These are phyloP conservation scores for Nemania abortiva DNA, from an alignment of 2,329 filamentous ascomycete genomes.

Conservation along the genomic window DNA sequence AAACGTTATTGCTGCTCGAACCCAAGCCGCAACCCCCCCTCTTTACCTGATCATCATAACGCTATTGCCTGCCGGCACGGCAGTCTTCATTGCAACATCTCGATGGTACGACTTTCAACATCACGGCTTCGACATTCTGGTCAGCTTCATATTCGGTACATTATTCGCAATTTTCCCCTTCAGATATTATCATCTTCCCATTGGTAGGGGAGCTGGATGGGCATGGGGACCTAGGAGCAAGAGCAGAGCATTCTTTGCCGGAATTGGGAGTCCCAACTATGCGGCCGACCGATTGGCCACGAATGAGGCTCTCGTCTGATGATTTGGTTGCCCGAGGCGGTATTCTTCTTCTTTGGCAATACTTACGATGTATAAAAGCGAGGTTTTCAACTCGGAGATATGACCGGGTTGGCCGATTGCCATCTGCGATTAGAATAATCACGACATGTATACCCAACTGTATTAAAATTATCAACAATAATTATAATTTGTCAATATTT, in stretches of 20 bases:
- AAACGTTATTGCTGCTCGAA: constrained; percentile 10
- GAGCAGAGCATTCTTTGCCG: constrained; percentile 11
- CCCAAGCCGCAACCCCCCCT: constrained; percentile 12
- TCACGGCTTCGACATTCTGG: constrained; percentile 13
- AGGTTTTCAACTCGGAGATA: not conserved
- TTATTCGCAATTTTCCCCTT: not conserved
- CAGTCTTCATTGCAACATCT: constrained; percentile 13
- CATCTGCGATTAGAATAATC: not conserved
- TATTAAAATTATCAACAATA: constrained; percentile 1
- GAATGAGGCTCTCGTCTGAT: not conserved
- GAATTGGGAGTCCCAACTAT: constrained; percentile 12
- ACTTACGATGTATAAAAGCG: not conserved
- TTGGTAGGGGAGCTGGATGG: constrained; percentile 15
- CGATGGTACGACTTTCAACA: constrained; percentile 18
- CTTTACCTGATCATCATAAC: constrained; percentile 14
- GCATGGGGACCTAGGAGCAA: constrained; percentile 14
- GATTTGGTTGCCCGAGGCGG: not conserved
- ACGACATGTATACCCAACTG: not conserved
- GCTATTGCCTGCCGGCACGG: constrained; percentile 10
- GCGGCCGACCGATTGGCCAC: not conserved
- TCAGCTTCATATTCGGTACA: constrained; percentile 8
- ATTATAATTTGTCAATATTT: constrained; percentile 6
- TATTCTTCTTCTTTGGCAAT: not conserved
- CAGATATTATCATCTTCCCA: constrained; percentile 3
- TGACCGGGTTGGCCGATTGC: not conserved